Conservation (phyloP, 768 basidiomycete genomes). For the Podaxis sp. region DNA sequence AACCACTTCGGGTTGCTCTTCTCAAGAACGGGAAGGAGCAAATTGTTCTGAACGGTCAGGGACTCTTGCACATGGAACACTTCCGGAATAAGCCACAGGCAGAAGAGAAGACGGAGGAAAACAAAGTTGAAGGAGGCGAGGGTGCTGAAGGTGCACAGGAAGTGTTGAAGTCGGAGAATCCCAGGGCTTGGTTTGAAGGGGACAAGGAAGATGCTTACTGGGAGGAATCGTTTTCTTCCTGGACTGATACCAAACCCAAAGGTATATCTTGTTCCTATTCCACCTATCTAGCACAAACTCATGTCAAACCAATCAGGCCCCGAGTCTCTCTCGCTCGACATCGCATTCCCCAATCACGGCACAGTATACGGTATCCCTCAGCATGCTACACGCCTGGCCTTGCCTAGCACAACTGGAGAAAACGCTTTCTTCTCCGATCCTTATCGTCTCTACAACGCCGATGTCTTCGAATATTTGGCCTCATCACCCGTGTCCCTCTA, state of each 20-base stretch:
- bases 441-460: slow-evolving; percentile 91
- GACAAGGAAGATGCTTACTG: slow-evolving; percentile 81
- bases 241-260: slow-evolving; percentile 95
- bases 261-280: slow-evolving; percentile 47
- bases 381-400: slow-evolving; percentile 86
- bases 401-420: slow-evolving; percentile 86
- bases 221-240: slow-evolving; percentile 85
- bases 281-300: neutral
- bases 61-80: slow-evolving; percentile 97
- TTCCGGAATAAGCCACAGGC: slow-evolving; percentile 69
- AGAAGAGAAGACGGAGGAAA: slow-evolving; percentile 42
- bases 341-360: slow-evolving; percentile 88
- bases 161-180: slow-evolving; percentile 51
- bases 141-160: slow-evolving; percentile 47
- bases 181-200: slow-evolving; percentile 85
- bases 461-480: slow-evolving; percentile 95
- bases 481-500: slow-evolving; percentile 81
- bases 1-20: slow-evolving; percentile 76
- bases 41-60: slow-evolving; percentile 85
- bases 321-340: slow-evolving; percentile 89
- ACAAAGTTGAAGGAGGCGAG: slow-evolving; percentile 43
- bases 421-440: slow-evolving; percentile 81
- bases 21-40: slow-evolving; percentile 76
- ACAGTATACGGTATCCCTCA: slow-evolving; percentile 97
- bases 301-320: slow-evolving; percentile 59